phyloP scores from a whole-genome alignment of 228 moss, liverwort and hornwort genomes.

The Sphagnum magellanicum region DNA sequence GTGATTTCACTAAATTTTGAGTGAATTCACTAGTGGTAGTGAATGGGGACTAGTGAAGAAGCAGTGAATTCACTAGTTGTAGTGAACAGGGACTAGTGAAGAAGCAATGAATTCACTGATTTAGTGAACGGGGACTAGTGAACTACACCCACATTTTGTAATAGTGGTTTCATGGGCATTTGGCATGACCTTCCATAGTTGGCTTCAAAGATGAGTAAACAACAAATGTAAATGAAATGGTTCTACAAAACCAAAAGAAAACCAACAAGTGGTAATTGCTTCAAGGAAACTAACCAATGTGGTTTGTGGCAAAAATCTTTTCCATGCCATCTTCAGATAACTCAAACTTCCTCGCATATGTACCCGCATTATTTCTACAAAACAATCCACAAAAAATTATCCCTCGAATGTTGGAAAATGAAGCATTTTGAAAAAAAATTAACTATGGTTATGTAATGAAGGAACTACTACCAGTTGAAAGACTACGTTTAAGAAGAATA shows the following conservation, averaged over 20 bases:
- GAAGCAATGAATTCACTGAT: too few relatives aligned
- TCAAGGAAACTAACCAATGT: slow-evolving; percentile 16
- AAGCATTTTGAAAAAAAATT: not conserved
- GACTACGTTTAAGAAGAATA: not conserved
- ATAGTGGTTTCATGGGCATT: not conserved
- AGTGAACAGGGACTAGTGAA: too few relatives aligned
- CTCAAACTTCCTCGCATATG: slow-evolving; percentile 7
- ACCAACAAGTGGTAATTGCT: not conserved
- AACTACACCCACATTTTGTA: not conserved
- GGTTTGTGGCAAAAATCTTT: slow-evolving; percentile 28
- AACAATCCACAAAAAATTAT: not conserved
- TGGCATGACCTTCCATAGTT: not conserved
- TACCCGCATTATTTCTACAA: slow-evolving; percentile 34
- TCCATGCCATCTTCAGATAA: slow-evolving; percentile 28
- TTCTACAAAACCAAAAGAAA: not conserved
- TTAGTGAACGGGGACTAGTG: too few relatives aligned
- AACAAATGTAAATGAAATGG: not conserved
- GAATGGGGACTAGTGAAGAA: too few relatives aligned
- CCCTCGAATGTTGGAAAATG: not conserved
- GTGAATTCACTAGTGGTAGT: not conserved
- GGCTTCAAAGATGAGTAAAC: not conserved
- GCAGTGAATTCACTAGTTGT: too few relatives aligned
- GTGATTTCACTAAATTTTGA: not conserved
- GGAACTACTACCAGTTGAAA: not conserved
- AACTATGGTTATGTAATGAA: not conserved